These are phyloP conservation scores for Parachaetomium inaequale DNA, from an alignment of 495 filamentous ascomycete genomes.

Conservation along the genomic window DNA sequence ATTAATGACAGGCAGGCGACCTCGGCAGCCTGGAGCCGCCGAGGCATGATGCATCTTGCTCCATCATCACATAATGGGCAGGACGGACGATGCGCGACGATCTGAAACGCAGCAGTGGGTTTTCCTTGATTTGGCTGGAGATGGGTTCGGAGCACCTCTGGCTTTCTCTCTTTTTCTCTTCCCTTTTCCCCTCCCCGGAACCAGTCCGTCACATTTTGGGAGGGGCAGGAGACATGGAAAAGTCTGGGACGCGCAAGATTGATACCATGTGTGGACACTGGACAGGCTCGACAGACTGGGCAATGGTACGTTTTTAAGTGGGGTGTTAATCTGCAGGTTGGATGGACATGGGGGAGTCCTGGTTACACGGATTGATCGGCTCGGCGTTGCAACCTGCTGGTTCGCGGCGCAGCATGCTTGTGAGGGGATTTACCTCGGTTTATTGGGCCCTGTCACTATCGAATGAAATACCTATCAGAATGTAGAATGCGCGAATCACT, in stretches of 20 bases:
- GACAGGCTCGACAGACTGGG: conserved; percentile 2
- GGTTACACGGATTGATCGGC: conserved; percentile 15
- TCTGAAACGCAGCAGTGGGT: background rate
- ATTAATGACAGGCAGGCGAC: conserved; percentile 1
- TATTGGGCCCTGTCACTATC: background rate
- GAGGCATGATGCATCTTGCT: background rate
- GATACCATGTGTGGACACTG: no score
- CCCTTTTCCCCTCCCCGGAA: background rate
- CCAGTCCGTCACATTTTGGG: conserved; percentile 7
- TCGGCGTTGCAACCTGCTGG: conserved; percentile 20
- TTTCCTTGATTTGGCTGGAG: background rate
- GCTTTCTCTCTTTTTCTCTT: background rate
- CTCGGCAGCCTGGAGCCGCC: background rate
- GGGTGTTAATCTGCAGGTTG: conserved; percentile 23
- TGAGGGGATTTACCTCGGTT: background rate
- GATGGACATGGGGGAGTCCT: conserved; percentile 20
- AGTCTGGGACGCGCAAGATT: conserved; percentile 10
- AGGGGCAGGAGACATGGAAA: background rate
- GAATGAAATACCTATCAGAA: background rate
- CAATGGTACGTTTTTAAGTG: conserved; percentile 12
- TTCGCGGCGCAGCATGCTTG: conserved; percentile 19
- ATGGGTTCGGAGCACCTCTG: background rate
- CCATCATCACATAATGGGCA: background rate
- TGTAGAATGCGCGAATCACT: conserved; percentile 8
- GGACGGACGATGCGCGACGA: background rate